phyloP scores from a whole-genome alignment of 352 stramenopile genomes.

The Aphanomyces cochlioides region DNA sequence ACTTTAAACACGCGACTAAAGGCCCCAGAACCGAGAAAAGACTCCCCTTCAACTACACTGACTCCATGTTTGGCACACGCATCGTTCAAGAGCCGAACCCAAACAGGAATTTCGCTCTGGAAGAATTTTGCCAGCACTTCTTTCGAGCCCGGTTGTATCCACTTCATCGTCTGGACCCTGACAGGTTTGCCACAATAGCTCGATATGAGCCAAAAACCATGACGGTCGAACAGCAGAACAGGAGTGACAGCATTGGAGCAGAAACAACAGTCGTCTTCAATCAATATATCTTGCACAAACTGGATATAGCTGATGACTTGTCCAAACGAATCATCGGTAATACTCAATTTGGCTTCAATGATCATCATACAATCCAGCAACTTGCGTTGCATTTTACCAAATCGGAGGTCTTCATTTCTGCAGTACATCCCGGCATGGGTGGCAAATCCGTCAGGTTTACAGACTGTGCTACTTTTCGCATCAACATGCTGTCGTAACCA shows the following conservation, averaged over 20 bases:
- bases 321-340: slow-evolving; percentile 2
- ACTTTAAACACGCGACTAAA: slow-evolving; percentile 1
- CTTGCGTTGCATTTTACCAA: background rate
- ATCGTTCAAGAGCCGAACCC: background rate
- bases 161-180: background rate
- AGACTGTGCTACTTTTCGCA: background rate
- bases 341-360: slow-evolving; percentile 3
- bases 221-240: background rate
- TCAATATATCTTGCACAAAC: background rate
- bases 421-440: background rate
- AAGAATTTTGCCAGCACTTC: background rate
- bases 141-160: background rate
- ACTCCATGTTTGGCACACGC: slow-evolving; percentile 1
- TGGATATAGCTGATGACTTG: background rate
- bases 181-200: background rate
- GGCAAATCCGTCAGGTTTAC: background rate
- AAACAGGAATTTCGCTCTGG: background rate
- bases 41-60: background rate
- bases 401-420: background rate
- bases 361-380: slow-evolving; percentile 1
- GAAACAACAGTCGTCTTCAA: background rate
- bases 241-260: background rate
- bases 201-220: slow-evolving; percentile 4
- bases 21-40: slow-evolving; percentile 1
- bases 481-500: slow-evolving; percentile 2